phyloP scores from a whole-genome alignment of 306 rosid species.

The Acacia acuminata region DNA sequence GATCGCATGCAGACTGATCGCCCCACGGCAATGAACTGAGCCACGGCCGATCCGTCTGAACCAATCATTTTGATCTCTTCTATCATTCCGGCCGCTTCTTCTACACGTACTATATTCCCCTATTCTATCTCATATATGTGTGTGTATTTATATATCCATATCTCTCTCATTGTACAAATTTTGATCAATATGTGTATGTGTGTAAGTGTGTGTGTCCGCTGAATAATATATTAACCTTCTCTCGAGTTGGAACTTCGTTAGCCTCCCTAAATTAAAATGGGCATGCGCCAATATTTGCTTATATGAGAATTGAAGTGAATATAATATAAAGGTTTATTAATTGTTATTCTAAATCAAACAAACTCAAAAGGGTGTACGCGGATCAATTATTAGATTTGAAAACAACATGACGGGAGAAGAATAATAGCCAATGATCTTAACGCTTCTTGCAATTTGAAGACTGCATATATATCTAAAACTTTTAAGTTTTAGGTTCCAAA shows the following conservation, averaged over 20 bases:
- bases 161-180: background rate
- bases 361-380: background rate
- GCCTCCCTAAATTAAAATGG: background rate
- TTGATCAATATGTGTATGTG: background rate
- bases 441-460: background rate
- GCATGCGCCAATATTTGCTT: background rate
- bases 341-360: background rate
- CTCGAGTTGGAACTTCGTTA: background rate
- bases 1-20: background rate
- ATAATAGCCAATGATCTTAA: background rate
- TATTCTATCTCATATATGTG: background rate
- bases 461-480: background rate
- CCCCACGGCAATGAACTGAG: background rate
- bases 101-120: background rate
- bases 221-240: background rate
- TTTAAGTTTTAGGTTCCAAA: background rate
- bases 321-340: background rate
- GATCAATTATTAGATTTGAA: background rate
- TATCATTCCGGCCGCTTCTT: background rate
- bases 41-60: background rate
- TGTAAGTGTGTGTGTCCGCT: background rate
- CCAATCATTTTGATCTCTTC: background rate
- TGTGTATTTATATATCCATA: too few species aligned
- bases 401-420: conserved; percentile 1
- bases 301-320: background rate